Conservation (phyloP, 306 rosid species). For the Medicago truncatula region DNA sequence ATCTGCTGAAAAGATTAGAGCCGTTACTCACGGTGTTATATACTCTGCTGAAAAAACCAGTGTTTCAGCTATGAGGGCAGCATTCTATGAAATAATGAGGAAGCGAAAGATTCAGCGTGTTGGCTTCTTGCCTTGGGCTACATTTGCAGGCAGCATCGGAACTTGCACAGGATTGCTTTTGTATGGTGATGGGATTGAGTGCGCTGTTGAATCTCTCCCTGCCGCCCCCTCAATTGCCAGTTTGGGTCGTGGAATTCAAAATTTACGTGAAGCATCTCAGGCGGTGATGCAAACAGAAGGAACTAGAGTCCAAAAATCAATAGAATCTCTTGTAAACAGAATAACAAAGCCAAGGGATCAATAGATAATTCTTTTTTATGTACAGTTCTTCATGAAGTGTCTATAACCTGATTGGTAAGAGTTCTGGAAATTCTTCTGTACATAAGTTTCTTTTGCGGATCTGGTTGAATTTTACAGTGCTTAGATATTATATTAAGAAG, state of each 20-base stretch:
- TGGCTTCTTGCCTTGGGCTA: slow-evolving; percentile 74
- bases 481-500: background rate
- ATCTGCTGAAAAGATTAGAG: slow-evolving; percentile 83
- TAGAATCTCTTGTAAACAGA: slow-evolving; percentile 62
- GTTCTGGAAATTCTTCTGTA: slow-evolving; percentile 49
- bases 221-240: slow-evolving; percentile 78
- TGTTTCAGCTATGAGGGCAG: slow-evolving; percentile 75
- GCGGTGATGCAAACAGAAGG: slow-evolving; percentile 57
- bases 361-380: slow-evolving; percentile 41
- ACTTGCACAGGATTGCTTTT: slow-evolving; percentile 70
- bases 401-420: slow-evolving; percentile 34
- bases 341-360: slow-evolving; percentile 59
- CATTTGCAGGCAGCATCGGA: slow-evolving; percentile 72
- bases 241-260: slow-evolving; percentile 78
- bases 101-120: slow-evolving; percentile 57
- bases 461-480: background rate
- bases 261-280: slow-evolving; percentile 61
- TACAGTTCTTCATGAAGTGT: slow-evolving; percentile 39
- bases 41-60: slow-evolving; percentile 81
- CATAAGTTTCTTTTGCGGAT: slow-evolving; percentile 28
- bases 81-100: slow-evolving; percentile 88
- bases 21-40: slow-evolving; percentile 66
- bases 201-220: slow-evolving; percentile 61
- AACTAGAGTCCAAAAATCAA: slow-evolving; percentile 61
- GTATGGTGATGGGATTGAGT: slow-evolving; percentile 82